Conservation (phyloP, 2,329 filamentous ascomycete genomes). For the Aspergillus glaucus region DNA sequence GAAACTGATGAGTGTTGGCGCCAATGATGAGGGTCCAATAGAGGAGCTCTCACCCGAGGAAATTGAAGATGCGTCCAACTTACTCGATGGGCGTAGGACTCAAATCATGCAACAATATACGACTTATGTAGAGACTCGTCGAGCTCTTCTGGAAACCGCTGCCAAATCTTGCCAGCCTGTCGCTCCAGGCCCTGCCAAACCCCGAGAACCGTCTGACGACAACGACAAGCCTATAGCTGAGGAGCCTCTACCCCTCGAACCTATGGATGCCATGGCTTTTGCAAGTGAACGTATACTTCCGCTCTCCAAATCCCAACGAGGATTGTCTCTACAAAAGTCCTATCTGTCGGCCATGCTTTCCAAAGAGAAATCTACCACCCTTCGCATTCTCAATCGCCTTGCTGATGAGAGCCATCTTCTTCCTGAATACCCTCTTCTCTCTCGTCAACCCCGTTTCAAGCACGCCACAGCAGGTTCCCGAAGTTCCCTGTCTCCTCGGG, state of each 20-base stretch:
- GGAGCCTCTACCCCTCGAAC: constrained; percentile 15
- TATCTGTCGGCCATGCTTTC: constrained; percentile 32
- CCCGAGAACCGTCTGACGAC: constrained; percentile 10
- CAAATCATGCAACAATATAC: constrained; percentile 31
- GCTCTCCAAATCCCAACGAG: constrained; percentile 30
- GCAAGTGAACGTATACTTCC: constrained; percentile 28
- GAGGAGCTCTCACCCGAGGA: constrained; percentile 24
- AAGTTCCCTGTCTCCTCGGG: constrained; percentile 8
- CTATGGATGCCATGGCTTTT: constrained; percentile 27
- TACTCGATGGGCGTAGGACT: constrained; percentile 26
- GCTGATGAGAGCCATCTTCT: constrained; percentile 38
- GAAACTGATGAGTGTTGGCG: constrained; percentile 36
- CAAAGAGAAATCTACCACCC: constrained; percentile 32
- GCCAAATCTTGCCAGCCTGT: constrained; percentile 32
- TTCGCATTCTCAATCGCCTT: constrained; percentile 34
- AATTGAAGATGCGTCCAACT: constrained; percentile 22
- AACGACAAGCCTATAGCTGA: constrained; percentile 8
- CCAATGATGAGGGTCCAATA: constrained; percentile 21
- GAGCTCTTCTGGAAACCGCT: constrained; percentile 28
- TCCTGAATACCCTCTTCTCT: constrained; percentile 35
- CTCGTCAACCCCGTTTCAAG: constrained; percentile 32
- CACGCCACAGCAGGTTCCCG: constrained; percentile 22
- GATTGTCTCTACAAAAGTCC: constrained; percentile 31
- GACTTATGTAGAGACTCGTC: constrained; percentile 31
- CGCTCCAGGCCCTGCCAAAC: constrained; percentile 16